These are phyloP conservation scores for Paralagenidium karlingii DNA, from an alignment of 352 stramenopile species.

Conservation along the genomic window DNA sequence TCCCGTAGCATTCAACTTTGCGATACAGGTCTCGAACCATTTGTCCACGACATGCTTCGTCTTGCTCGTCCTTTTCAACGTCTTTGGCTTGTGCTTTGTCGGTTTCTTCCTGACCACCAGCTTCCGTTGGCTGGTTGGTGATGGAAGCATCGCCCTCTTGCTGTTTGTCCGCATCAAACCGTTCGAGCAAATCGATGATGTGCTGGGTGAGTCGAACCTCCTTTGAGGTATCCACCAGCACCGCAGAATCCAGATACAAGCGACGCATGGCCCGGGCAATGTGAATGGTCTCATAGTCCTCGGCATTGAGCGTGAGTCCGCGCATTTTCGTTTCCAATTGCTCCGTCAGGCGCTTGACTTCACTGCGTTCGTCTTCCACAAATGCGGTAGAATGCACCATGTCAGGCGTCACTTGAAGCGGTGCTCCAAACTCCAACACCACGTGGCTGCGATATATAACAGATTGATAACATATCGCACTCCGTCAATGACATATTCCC, in stretches of 20 bases:
- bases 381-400: slow-evolving; percentile 21
- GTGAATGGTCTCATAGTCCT: slow-evolving; percentile 47
- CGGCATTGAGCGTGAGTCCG: slow-evolving; percentile 42
- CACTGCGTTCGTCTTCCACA: slow-evolving; percentile 13
- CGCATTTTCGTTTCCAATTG: slow-evolving; percentile 26
- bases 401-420: slow-evolving; percentile 26
- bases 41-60: too few relatives aligned
- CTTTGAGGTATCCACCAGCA: slow-evolving; percentile 48
- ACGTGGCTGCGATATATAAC: slow-evolving; percentile 21
- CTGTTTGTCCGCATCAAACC: slow-evolving; percentile 17
- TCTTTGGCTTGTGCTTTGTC: too few relatives aligned
- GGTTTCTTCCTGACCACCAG: too few relatives aligned
- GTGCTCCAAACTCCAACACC: slow-evolving; percentile 55
- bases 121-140: too few relatives aligned
- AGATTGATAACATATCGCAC: neutral
- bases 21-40: too few relatives aligned
- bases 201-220: slow-evolving; percentile 65
- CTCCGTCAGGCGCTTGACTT: slow-evolving; percentile 29
- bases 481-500: neutral
- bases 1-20: slow-evolving; percentile 54
- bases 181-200: slow-evolving; percentile 65
- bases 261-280: slow-evolving; percentile 49
- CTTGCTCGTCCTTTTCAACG: too few relatives aligned
- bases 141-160: slow-evolving; percentile 14
- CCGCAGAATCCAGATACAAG: slow-evolving; percentile 46